A percentile compares a stretch with the other conserved stretches of the same genome.
Evolutionary conservation across 345 rosid genomes (phyloP).

Genomic region (Theobroma cacao): DNA sequence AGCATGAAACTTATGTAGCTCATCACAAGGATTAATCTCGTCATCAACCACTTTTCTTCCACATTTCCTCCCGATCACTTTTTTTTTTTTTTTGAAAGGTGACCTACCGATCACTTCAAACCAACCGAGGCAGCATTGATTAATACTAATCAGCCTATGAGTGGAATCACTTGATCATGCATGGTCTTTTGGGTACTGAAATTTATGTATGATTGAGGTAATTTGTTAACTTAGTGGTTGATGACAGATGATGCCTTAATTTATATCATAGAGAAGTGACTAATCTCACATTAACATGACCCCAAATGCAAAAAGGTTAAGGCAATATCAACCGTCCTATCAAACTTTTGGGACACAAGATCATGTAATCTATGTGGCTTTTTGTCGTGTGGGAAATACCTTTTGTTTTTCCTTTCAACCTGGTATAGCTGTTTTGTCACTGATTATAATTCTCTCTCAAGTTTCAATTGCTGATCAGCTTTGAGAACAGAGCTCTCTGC

Average conservation of each 20-base stretch:
- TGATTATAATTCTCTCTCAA: background rate
- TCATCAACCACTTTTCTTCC: background rate
- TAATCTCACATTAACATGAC: background rate
- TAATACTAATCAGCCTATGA: background rate
- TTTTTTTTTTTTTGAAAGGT: too few species aligned
- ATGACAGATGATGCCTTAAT: background rate
- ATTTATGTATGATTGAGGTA: background rate
- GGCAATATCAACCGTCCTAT: background rate
- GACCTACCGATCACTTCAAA: background rate
- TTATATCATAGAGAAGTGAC: background rate
- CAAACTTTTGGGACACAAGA: background rate
- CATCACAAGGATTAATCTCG: background rate
- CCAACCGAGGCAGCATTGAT: background rate
- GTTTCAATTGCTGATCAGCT: background rate
- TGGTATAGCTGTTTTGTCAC: background rate
- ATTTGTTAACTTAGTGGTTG: background rate
- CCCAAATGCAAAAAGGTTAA: background rate
- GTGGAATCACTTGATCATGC: background rate
- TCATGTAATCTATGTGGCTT: conserved; percentile 12
- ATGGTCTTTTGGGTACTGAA: background rate
- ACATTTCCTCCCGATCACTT: background rate
- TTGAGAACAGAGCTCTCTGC: background rate
- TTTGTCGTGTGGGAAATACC: background rate
- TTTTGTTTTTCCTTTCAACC: background rate
- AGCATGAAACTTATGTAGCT: background rate